Percentiles rank a stretch among this genome's conserved stretches.
Evolutionary conservation across 2,329 filamentous ascomycete species (phyloP).

Genomic region (Diaporthe helianthi): DNA sequence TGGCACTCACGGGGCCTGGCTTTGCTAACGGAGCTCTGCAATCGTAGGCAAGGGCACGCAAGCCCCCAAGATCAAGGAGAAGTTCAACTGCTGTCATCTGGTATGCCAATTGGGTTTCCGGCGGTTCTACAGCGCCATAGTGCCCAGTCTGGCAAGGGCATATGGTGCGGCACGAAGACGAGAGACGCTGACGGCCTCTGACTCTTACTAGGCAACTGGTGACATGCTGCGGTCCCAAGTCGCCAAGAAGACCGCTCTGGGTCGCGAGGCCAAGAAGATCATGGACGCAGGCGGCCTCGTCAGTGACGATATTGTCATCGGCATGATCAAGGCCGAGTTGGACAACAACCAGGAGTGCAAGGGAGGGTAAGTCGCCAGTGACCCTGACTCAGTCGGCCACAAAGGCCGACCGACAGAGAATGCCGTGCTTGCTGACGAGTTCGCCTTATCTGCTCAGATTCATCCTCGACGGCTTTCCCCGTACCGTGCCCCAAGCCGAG

Average conservation of each 20-base stretch:
- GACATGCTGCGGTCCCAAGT: slow-evolving; percentile 99
- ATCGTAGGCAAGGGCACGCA: slow-evolving; percentile 93
- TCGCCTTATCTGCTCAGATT: slow-evolving; percentile 67
- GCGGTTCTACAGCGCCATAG: neutral
- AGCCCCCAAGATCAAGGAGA: slow-evolving; percentile 97
- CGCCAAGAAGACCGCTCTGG: slow-evolving; percentile 93
- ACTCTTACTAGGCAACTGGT: slow-evolving; percentile 77
- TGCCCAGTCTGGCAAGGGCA: neutral
- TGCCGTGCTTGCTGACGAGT: slow-evolving; percentile 36
- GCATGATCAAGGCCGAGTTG: slow-evolving; percentile 99
- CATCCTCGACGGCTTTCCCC: slow-evolving; percentile 98
- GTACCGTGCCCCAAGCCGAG: slow-evolving; percentile 94
- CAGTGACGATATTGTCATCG: slow-evolving; percentile 98
- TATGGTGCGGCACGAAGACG: neutral
- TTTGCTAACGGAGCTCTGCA: slow-evolving; percentile 36
- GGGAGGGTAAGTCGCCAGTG: slow-evolving; percentile 74
- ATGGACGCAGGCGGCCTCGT: slow-evolving; percentile 98
- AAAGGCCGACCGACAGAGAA: slow-evolving; percentile 24
- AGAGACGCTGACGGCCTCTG: neutral
- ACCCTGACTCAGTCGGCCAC: neutral
- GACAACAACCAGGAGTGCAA: slow-evolving; percentile 94
- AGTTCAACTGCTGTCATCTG: slow-evolving; percentile 95
- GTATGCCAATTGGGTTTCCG: slow-evolving; percentile 60
- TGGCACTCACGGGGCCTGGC: slow-evolving; percentile 4
- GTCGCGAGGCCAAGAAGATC: slow-evolving; percentile 98